A percentile compares a stretch with the other conserved stretches of the same genome.
Conservation (phyloP, 495 filamentous ascomycete genomes). For the Terfezia claveryi region DNA sequence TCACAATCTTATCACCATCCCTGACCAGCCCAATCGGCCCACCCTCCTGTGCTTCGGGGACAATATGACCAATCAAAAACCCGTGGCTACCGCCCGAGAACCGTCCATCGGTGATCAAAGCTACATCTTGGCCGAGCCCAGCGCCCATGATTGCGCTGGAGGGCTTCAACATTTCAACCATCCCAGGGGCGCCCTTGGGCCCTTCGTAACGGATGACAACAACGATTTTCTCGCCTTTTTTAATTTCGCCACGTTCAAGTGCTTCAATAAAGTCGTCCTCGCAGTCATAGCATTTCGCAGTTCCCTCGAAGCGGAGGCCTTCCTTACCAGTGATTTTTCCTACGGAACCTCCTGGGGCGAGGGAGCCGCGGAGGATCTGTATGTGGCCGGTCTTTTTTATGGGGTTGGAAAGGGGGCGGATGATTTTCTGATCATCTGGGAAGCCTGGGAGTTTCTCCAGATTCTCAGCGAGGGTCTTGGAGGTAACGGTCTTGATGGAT, state of each 20-base stretch:
- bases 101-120: constrained; percentile 55
- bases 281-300: constrained; percentile 66
- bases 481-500: constrained; percentile 75
- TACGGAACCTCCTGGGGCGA: constrained; percentile 79
- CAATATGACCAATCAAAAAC: constrained; percentile 72
- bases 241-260: constrained; percentile 61
- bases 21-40: constrained; percentile 32
- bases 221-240: constrained; percentile 92
- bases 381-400: constrained; percentile 92
- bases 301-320: constrained; percentile 68
- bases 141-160: constrained; percentile 68
- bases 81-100: constrained; percentile 62
- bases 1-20: constrained; percentile 46
- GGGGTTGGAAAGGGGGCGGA: constrained; percentile 73
- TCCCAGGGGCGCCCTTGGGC: constrained; percentile 57
- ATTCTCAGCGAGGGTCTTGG: constrained; percentile 83
- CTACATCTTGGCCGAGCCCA: constrained; percentile 61
- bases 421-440: constrained; percentile 67
- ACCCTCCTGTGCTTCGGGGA: constrained; percentile 53
- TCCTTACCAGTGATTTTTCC: constrained; percentile 99
- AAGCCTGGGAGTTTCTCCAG: constrained; percentile 56
- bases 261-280: constrained; percentile 62
- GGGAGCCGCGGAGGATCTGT: constrained; percentile 78
- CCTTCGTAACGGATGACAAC: constrained; percentile 94
- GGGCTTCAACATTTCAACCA: constrained; percentile 80